Percentiles rank a stretch among this genome's conserved stretches.
These are phyloP conservation scores for Thelonectria rubi DNA, from an alignment of 2,329 filamentous ascomycete species.

Conservation along the genomic window DNA sequence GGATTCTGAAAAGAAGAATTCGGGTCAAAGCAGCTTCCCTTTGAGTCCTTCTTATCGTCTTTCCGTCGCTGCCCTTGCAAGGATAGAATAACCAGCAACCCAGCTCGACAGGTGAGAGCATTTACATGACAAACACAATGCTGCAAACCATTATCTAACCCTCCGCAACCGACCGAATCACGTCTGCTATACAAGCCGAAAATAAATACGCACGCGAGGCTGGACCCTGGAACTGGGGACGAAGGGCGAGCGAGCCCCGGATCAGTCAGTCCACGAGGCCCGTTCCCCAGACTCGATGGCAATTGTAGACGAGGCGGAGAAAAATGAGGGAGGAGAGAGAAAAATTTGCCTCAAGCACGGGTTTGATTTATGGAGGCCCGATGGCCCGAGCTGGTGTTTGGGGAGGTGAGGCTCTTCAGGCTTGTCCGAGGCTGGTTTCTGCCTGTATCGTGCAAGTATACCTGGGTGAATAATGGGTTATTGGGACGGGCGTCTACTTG, in stretches of 20 bases:
- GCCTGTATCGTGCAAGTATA: background rate
- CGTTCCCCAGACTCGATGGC: conserved; percentile 1
- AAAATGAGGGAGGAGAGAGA: background rate
- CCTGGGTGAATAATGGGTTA: background rate
- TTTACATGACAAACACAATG: background rate
- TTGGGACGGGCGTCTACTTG: no score
- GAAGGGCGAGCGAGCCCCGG: background rate
- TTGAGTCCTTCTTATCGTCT: background rate
- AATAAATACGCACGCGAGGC: background rate
- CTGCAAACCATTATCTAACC: background rate
- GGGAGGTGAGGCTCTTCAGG: background rate
- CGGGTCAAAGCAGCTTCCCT: background rate
- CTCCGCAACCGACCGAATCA: background rate
- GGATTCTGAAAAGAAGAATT: background rate
- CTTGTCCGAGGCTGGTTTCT: background rate
- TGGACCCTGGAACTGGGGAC: background rate
- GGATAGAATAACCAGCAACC: background rate
- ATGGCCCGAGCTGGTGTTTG: conserved; percentile 1
- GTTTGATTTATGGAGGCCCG: conserved; percentile 5
- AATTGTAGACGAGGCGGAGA: conserved; percentile 2
- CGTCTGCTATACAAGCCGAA: background rate
- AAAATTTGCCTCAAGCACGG: background rate
- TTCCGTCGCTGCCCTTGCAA: background rate
- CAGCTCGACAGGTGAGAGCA: background rate
- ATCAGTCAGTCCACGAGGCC: conserved; percentile 9